Conservation (phyloP, 116 monocot species). For the Iris pallida region DNA sequence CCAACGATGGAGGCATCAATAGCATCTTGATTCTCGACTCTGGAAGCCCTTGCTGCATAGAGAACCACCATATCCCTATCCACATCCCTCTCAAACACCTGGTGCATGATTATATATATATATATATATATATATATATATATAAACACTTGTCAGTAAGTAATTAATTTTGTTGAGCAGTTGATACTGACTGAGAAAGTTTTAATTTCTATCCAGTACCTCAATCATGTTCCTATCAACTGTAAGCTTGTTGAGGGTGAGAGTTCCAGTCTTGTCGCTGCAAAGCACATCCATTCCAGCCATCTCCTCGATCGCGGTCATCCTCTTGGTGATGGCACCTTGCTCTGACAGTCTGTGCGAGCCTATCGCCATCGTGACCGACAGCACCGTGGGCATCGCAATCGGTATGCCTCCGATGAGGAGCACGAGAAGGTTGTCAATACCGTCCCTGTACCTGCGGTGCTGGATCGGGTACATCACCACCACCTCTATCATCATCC, state of each 20-base stretch:
- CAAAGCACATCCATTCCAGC: slow-evolving; percentile 94
- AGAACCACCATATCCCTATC: slow-evolving; percentile 1
- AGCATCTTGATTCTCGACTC: slow-evolving; percentile 7
- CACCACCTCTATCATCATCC: slow-evolving; percentile 67
- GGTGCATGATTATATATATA: no score
- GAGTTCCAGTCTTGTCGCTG: slow-evolving; percentile 86
- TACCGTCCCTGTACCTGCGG: slow-evolving; percentile 61
- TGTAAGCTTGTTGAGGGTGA: slow-evolving; percentile 81
- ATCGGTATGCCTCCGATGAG: slow-evolving; percentile 93
- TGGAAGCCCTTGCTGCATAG: slow-evolving; percentile 1
- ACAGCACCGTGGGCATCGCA: slow-evolving; percentile 85
- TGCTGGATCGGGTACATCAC: slow-evolving; percentile 80
- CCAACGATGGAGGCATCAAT: slow-evolving; percentile 2
- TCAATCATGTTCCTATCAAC: slow-evolving; percentile 77
- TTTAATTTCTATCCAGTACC: no score
- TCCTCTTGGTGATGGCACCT: slow-evolving; percentile 90
- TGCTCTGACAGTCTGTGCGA: slow-evolving; percentile 74
- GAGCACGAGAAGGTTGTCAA: slow-evolving; percentile 81
- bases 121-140: no score
- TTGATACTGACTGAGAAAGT: no score
- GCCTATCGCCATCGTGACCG: slow-evolving; percentile 88
- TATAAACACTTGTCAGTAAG: no score
- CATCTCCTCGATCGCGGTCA: slow-evolving; percentile 97
- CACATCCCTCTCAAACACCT: background rate
- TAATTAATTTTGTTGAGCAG: no score